phyloP scores from a whole-genome alignment of 768 basidiomycete species.

The Suillus spraguei region DNA sequence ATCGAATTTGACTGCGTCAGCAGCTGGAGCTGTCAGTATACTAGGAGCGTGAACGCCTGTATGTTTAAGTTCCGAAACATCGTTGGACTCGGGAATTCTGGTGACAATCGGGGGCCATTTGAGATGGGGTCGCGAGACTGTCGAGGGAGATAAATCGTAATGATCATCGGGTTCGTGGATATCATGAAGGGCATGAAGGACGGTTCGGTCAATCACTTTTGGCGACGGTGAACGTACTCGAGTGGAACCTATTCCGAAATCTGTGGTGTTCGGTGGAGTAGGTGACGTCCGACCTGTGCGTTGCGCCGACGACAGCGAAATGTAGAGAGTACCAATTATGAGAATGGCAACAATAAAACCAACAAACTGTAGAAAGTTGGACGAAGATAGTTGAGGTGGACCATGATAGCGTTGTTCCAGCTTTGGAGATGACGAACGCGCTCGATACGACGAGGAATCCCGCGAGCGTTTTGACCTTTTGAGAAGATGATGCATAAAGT shows the following conservation, averaged over 20 bases:
- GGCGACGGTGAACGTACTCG: background rate
- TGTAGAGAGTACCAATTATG: conserved; percentile 26
- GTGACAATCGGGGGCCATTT: conserved; percentile 39
- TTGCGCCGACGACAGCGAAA: conserved; percentile 20
- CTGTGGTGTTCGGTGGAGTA: background rate
- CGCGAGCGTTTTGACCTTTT: conserved; percentile 19
- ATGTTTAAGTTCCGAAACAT: background rate
- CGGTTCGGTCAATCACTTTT: background rate
- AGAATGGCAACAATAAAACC: conserved; percentile 18
- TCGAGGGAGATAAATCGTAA: background rate
- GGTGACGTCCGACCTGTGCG: background rate
- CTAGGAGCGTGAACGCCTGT: conserved; percentile 7
- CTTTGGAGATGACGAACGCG: conserved; percentile 2
- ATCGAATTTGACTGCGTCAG: conserved; percentile 19
- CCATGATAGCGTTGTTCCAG: background rate
- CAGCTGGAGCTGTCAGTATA: conserved; percentile 6
- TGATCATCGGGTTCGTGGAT: background rate
- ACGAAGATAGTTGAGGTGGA: background rate
- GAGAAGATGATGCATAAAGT: conserved; percentile 8
- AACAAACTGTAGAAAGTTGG: conserved; percentile 10
- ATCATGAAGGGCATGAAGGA: conserved; percentile 3
- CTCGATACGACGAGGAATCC: background rate
- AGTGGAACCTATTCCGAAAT: background rate
- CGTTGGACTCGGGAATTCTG: conserved; percentile 31
- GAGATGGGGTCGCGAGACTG: background rate